Conservation (phyloP, 2,329 filamentous ascomycete genomes). For the Penicillium sp. region DNA sequence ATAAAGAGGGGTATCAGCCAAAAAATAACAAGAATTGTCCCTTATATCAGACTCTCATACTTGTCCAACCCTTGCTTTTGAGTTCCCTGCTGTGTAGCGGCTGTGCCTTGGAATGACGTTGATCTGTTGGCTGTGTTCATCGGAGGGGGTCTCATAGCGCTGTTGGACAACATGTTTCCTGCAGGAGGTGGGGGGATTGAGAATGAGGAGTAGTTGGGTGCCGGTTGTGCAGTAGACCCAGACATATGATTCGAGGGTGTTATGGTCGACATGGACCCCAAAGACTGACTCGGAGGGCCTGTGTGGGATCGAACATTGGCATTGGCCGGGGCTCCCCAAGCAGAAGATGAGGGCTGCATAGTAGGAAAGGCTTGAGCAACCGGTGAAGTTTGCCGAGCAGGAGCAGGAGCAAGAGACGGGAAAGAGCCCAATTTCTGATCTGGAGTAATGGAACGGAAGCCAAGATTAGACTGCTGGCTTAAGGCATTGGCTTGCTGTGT, state of each 20-base stretch:
- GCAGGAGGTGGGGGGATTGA: constrained; percentile 45
- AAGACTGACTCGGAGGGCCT: constrained; percentile 19
- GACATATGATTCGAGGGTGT: constrained; percentile 18
- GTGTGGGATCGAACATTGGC: constrained; percentile 19
- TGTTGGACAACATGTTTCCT: constrained; percentile 17
- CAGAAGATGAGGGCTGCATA: constrained; percentile 34
- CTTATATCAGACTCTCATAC: constrained; percentile 56
- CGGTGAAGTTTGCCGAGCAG: constrained; percentile 37
- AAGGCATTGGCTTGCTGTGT: constrained; percentile 21
- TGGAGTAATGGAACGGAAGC: constrained; percentile 52
- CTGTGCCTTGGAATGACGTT: constrained; percentile 27
- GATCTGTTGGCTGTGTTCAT: constrained; percentile 18
- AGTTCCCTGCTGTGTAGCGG: constrained; percentile 22
- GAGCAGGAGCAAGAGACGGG: constrained; percentile 49
- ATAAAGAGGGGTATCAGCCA: constrained; percentile 12
- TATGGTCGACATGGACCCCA: constrained; percentile 31
- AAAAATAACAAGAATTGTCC: constrained; percentile 6
- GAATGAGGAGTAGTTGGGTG: constrained; percentile 38
- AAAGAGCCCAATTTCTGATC: constrained; percentile 52
- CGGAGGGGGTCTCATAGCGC: constrained; percentile 21
- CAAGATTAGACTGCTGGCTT: constrained; percentile 24
- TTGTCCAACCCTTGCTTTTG: constrained; percentile 53
- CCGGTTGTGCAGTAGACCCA: constrained; percentile 19
- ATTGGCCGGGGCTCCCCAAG: constrained; percentile 22
- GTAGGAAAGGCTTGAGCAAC: constrained; percentile 27